phyloP scores from a whole-genome alignment of 352 stramenopile species.

The Phytophthora sp. region DNA sequence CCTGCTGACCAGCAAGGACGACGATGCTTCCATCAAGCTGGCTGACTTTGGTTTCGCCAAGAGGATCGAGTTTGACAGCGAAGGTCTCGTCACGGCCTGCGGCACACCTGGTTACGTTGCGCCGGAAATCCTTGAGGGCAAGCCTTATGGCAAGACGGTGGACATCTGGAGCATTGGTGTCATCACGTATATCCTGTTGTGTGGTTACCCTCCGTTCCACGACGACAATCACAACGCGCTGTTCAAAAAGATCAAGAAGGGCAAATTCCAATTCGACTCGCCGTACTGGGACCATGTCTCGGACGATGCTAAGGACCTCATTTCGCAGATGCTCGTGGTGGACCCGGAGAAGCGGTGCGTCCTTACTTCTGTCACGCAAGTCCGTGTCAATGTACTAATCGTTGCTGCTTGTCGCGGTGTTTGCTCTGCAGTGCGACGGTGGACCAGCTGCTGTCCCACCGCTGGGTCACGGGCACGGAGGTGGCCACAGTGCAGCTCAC shows the following conservation, averaged over 20 bases:
- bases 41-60: conserved; percentile 90
- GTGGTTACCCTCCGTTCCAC: conserved; percentile 89
- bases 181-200: conserved; percentile 89
- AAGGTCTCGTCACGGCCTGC: conserved; percentile 78
- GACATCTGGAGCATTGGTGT: conserved; percentile 93
- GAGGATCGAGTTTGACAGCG: conserved; percentile 78
- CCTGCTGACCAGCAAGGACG: conserved; percentile 77
- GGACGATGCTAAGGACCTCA: conserved; percentile 94
- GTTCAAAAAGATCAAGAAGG: conserved; percentile 95
- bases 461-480: conserved; percentile 90
- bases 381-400: neutral
- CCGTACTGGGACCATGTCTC: conserved; percentile 95
- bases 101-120: conserved; percentile 86
- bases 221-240: conserved; percentile 94
- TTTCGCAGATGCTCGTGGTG: conserved; percentile 92
- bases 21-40: conserved; percentile 87
- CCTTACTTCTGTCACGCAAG: neutral
- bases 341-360: conserved; percentile 86
- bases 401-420: neutral
- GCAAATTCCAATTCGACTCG: conserved; percentile 95
- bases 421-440: conserved; percentile 68
- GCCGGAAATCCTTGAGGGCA: conserved; percentile 82
- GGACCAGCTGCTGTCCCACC: conserved; percentile 86
- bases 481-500: conserved; percentile 90
- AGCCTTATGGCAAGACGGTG: conserved; percentile 81